These are phyloP conservation scores for Viola odorata DNA, from an alignment of 345 rosid species.

Conservation along the genomic window DNA sequence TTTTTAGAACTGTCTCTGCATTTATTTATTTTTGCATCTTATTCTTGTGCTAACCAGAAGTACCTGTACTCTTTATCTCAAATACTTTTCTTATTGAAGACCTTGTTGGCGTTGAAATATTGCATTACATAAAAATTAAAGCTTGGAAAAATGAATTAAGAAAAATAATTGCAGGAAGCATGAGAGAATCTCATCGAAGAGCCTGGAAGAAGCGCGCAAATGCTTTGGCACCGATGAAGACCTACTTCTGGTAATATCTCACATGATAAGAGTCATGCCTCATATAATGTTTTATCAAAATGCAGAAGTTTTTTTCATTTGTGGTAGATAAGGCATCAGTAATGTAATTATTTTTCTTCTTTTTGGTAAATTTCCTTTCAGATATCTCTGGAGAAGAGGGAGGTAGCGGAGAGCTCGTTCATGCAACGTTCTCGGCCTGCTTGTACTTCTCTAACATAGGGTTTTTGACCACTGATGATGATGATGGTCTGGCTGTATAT, in stretches of 20 bases:
- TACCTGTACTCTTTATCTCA: background rate
- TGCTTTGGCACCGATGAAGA: constrained; percentile 23
- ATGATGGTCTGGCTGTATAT: too few species aligned
- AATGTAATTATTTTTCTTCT: background rate
- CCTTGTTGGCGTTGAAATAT: background rate
- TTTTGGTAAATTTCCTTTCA: constrained; percentile 6
- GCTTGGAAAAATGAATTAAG: background rate
- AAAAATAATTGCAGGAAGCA: constrained; percentile 6
- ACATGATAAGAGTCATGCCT: background rate
- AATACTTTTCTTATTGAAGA: background rate
- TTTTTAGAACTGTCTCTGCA: background rate
- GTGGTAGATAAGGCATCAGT: background rate
- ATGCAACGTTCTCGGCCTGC: background rate
- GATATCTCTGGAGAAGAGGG: constrained; percentile 35
- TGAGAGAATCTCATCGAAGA: constrained; percentile 50
- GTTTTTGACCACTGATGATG: too few species aligned
- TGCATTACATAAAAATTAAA: background rate
- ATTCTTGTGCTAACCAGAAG: background rate
- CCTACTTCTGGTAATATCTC: constrained; percentile 19
- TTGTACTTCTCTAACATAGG: background rate
- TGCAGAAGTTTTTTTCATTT: background rate
- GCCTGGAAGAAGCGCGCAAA: constrained; percentile 55
- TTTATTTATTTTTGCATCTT: background rate
- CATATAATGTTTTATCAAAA: background rate
- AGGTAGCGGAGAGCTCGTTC: constrained; percentile 3